These are phyloP conservation scores for Debaryomyces coudertii DNA, from an alignment of 1,139 yeast species.

Conservation along the genomic window DNA sequence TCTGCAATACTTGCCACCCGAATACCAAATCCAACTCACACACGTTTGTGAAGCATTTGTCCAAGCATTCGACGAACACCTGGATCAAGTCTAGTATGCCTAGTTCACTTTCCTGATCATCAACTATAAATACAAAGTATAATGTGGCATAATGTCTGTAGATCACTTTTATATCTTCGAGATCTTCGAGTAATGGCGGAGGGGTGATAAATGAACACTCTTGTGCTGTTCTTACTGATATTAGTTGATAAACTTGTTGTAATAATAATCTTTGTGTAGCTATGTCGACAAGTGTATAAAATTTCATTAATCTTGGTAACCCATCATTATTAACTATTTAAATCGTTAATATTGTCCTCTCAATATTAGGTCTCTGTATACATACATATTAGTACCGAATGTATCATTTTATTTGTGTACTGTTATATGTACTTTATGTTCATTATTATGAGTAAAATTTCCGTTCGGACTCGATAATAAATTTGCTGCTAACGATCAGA, in stretches of 20 bases:
- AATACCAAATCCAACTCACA: slow-evolving; percentile 94
- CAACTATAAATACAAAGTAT: slow-evolving; percentile 92
- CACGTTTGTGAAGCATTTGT: slow-evolving; percentile 89
- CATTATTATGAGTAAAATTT: neutral
- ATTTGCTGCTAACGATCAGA: slow-evolving; percentile 2
- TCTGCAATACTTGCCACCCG: slow-evolving; percentile 95
- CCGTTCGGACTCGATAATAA: slow-evolving; percentile 4
- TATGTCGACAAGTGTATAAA: slow-evolving; percentile 87
- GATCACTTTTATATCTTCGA: slow-evolving; percentile 83
- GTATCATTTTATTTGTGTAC: slow-evolving; percentile 60
- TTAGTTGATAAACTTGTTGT: slow-evolving; percentile 73
- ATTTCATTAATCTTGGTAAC: slow-evolving; percentile 87
- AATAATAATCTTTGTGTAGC: slow-evolving; percentile 73
- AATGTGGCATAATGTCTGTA: slow-evolving; percentile 94
- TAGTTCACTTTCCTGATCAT: slow-evolving; percentile 91
- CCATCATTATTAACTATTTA: slow-evolving; percentile 82
- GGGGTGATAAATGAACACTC: slow-evolving; percentile 84
- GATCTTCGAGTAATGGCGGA: slow-evolving; percentile 71
- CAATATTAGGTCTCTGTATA: slow-evolving; percentile 16
- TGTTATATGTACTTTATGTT: neutral
- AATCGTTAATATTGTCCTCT: slow-evolving; percentile 20
- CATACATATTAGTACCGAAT: slow-evolving; percentile 85
- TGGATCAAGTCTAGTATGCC: slow-evolving; percentile 94
- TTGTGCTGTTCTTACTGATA: slow-evolving; percentile 65
- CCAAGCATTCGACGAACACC: slow-evolving; percentile 94